phyloP scores from a whole-genome alignment of 2,329 filamentous ascomycete genomes.

The Didymella glomerata region DNA sequence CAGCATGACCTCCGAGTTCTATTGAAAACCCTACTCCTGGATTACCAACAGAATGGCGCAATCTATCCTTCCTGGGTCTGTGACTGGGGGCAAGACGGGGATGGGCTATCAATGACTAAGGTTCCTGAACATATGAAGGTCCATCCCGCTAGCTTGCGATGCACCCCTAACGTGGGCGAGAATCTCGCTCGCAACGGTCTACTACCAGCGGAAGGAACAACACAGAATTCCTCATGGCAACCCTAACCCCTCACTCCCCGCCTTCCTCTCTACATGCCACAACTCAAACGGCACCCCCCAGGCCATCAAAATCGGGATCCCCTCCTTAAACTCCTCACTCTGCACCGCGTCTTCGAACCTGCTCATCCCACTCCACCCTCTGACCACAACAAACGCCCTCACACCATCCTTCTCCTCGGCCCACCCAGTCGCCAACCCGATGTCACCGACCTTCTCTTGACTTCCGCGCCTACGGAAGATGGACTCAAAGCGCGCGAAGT shows the following conservation, averaged over 20 bases:
- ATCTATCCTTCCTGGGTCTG: no score
- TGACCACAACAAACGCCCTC: constrained; percentile 2
- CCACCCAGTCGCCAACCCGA: constrained; percentile 2
- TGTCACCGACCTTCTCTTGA: background rate
- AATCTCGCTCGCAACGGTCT: no score
- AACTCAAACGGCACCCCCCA: constrained; percentile 6
- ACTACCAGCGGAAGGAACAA: no score
- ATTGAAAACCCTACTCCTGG: no score
- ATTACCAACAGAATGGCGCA: no score
- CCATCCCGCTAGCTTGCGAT: no score
- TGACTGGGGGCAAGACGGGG: no score
- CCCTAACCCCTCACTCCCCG: background rate
- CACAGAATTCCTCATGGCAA: no score
- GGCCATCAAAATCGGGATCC: background rate
- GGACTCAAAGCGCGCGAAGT: constrained; percentile 1
- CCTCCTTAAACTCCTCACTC: background rate
- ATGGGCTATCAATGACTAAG: no score
- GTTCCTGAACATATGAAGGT: no score
- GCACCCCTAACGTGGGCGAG: no score
- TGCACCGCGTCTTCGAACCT: background rate
- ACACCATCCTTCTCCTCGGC: constrained; percentile 1
- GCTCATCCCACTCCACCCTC: background rate
- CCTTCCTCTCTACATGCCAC: background rate
- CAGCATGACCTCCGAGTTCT: no score
- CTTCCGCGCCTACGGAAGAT: background rate